phyloP scores from a whole-genome alignment of 192 early-diverging fungal species.

The Thamnidium elegans region DNA sequence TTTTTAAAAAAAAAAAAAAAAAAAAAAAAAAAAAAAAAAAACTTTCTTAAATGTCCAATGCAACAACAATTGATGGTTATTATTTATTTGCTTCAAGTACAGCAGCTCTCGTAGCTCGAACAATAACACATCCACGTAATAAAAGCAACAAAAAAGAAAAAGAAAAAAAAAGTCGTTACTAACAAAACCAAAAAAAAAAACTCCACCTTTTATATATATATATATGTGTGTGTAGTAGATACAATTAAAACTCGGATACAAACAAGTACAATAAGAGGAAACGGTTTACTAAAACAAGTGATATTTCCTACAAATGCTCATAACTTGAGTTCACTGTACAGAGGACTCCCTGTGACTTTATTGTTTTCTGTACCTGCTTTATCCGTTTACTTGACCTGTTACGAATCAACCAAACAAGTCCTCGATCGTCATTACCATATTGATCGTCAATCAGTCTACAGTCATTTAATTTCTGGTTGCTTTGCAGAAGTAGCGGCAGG shows the following conservation, averaged over 20 bases:
- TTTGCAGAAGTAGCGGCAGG: conserved; percentile 66
- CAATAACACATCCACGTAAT: conserved; percentile 64
- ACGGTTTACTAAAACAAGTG: conserved; percentile 13
- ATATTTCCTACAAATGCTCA: conserved; percentile 18
- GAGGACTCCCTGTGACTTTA: conserved; percentile 67
- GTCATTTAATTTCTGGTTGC: conserved; percentile 56
- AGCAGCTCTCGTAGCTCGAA: conserved; percentile 60
- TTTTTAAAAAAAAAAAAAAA: no score
- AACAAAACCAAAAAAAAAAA: no score
- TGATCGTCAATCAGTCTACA: conserved; percentile 39
- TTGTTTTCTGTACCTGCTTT: conserved; percentile 69
- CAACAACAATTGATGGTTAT: conserved; percentile 7
- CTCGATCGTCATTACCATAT: conserved; percentile 19
- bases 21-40: no score
- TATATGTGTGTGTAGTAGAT: conserved; percentile 66
- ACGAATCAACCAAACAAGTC: conserved; percentile 58
- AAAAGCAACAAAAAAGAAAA: not conserved
- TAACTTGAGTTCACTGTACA: conserved; percentile 50
- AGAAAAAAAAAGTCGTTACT: not conserved
- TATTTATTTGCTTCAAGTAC: conserved; percentile 47
- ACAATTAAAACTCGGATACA: conserved; percentile 75
- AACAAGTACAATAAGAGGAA: conserved; percentile 21
- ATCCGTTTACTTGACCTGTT: conserved; percentile 65
- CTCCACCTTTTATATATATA: no score
- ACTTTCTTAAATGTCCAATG: no score